A percentile compares a stretch with the other conserved stretches of the same genome.
Conservation (phyloP, 2,329 filamentous ascomycete species). For the Diplodia seriata region DNA sequence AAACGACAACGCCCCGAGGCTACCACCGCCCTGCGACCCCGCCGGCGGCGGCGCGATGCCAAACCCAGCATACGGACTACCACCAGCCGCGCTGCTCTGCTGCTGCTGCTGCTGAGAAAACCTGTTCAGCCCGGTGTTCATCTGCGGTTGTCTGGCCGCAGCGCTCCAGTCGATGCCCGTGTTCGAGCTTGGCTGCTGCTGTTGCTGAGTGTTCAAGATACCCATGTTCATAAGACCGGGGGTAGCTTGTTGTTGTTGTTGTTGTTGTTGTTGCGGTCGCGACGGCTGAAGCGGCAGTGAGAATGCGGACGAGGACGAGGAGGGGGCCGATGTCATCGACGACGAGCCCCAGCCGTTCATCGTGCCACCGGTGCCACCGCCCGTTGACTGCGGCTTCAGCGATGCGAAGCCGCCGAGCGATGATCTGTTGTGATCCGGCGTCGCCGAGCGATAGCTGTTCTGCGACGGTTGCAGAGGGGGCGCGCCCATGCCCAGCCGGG, state of each 20-base stretch:
- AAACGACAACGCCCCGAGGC: background rate
- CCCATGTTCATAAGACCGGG: constrained; percentile 27
- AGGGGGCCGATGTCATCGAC: constrained; percentile 35
- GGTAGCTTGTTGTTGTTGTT: constrained; percentile 33
- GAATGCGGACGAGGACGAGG: constrained; percentile 38
- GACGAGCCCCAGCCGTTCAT: constrained; percentile 39
- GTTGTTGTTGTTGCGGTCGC: constrained; percentile 38
- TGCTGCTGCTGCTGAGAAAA: background rate
- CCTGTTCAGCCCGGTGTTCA: background rate
- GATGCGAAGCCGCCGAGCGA: constrained; percentile 56
- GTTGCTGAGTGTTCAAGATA: constrained; percentile 26
- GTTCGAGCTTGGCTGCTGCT: constrained; percentile 29
- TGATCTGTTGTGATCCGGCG: constrained; percentile 53
- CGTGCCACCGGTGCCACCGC: background rate
- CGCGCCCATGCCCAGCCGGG: constrained; percentile 20
- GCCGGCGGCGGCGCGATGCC: constrained; percentile 49
- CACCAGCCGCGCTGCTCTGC: constrained; percentile 32
- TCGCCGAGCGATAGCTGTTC: background rate
- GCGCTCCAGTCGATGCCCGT: constrained; percentile 22
- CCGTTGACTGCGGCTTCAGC: constrained; percentile 47
- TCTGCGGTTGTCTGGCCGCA: background rate
- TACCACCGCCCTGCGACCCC: no score
- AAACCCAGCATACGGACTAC: constrained; percentile 46
- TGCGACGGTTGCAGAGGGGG: background rate
- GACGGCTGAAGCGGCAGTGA: constrained; percentile 49